Percentiles rank a stretch among this genome's conserved stretches.
Conservation (phyloP, 768 basidiomycete species). For the Hebeloma cylindrosporum region DNA sequence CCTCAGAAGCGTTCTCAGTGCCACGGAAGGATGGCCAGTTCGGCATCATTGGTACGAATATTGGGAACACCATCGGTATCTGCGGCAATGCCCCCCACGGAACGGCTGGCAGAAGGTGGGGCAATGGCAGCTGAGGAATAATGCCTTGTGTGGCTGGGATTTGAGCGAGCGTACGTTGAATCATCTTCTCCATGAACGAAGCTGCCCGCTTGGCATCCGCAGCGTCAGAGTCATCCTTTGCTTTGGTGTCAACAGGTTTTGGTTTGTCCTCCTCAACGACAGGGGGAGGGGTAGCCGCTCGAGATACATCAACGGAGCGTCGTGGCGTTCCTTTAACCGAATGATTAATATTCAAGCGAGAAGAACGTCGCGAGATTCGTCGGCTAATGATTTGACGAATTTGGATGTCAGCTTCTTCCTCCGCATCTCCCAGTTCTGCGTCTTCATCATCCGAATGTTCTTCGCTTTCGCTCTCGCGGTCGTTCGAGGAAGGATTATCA, state of each 20-base stretch:
- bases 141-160: conserved; percentile 57
- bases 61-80: conserved; percentile 77
- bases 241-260: conserved; percentile 19
- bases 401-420: conserved; percentile 59
- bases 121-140: conserved; percentile 44
- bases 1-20: conserved; percentile 40
- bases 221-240: conserved; percentile 17
- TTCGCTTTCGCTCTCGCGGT: conserved; percentile 27
- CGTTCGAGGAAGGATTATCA: conserved; percentile 31
- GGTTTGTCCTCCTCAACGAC: conserved; percentile 13
- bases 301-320: conserved; percentile 33
- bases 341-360: conserved; percentile 25
- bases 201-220: conserved; percentile 49
- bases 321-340: conserved; percentile 30
- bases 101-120: conserved; percentile 61
- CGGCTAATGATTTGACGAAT: conserved; percentile 31
- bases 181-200: conserved; percentile 65
- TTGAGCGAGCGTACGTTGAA: conserved; percentile 72
- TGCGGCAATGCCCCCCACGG: conserved; percentile 65
- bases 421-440: conserved; percentile 66
- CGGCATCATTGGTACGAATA: conserved; percentile 67
- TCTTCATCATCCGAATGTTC: conserved; percentile 44
- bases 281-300: conserved; percentile 33
- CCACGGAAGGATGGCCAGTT: conserved; percentile 66
- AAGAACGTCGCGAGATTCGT: conserved; percentile 36